Evolutionary conservation across 257 asterid genomes (phyloP).

Genomic region (Forsythia suspensa): DNA sequence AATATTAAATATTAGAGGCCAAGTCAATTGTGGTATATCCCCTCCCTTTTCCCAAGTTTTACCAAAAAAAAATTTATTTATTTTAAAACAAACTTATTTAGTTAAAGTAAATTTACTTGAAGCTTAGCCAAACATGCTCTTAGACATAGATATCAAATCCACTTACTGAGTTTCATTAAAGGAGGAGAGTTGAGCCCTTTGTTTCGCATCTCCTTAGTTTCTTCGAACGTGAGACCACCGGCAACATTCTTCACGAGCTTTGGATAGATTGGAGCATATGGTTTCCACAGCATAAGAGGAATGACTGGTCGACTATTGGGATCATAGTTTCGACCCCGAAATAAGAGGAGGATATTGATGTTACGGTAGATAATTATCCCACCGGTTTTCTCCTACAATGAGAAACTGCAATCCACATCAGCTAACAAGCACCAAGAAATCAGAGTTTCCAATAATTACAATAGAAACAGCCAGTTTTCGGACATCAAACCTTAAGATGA

Average conservation of each 20-base stretch:
- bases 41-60: neutral
- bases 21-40: neutral
- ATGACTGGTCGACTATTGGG: constrained; percentile 46
- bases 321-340: constrained; percentile 81
- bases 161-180: constrained; percentile 76
- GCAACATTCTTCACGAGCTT: constrained; percentile 85
- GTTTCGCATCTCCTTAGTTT: constrained; percentile 74
- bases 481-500: constrained; percentile 77
- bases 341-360: constrained; percentile 57
- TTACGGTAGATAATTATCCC: constrained; percentile 75
- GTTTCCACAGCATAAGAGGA: constrained; percentile 86
- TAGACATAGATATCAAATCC: neutral
- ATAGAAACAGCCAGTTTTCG: neutral
- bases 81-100: neutral
- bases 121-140: neutral
- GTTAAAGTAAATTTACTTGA: neutral
- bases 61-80: neutral
- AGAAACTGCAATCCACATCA: constrained; percentile 47
- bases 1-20: neutral
- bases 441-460: neutral
- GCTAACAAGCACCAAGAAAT: constrained; percentile 19
- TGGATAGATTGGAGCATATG: constrained; percentile 78
- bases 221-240: constrained; percentile 80
- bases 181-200: constrained; percentile 78
- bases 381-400: constrained; percentile 76